phyloP scores from a whole-genome alignment of 1,139 yeast species.

The Kazachstania sp. region DNA sequence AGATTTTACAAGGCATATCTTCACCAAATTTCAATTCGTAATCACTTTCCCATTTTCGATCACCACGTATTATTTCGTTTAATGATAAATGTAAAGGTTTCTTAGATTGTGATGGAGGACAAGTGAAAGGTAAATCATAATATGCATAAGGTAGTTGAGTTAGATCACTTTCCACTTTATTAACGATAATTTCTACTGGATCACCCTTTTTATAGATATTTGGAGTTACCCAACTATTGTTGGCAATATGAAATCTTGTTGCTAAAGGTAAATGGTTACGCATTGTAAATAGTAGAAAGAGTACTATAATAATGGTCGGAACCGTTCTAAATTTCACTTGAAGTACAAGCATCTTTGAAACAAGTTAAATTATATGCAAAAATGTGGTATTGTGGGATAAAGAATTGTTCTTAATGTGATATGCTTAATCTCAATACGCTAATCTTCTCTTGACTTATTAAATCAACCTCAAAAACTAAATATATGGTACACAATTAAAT shows the following conservation, averaged over 20 bases:
- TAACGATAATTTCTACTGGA: constrained; percentile 59
- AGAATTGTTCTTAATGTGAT: no score
- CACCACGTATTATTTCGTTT: constrained; percentile 76
- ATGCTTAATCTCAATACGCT: no score
- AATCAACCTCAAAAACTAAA: no score
- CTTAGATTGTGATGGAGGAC: constrained; percentile 52
- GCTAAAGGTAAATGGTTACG: constrained; percentile 3
- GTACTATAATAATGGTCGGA: background rate
- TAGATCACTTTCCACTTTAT: constrained; percentile 68
- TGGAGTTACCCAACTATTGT: constrained; percentile 27
- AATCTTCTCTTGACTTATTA: no score
- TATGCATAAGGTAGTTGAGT: constrained; percentile 76
- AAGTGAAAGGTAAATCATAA: constrained; percentile 70
- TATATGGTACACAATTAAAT: no score
- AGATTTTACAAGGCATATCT: constrained; percentile 54
- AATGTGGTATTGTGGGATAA: no score
- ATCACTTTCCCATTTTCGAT: constrained; percentile 68
- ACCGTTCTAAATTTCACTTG: constrained; percentile 1
- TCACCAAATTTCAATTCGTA: constrained; percentile 52
- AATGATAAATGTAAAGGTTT: constrained; percentile 60
- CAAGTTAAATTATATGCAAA: background rate
- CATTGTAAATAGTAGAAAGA: constrained; percentile 2
- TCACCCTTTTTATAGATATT: constrained; percentile 40
- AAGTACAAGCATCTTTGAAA: background rate
- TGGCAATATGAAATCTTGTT: constrained; percentile 1